phyloP scores from a whole-genome alignment of 164 flowering plant genomes.

The Vitis rupestris region DNA sequence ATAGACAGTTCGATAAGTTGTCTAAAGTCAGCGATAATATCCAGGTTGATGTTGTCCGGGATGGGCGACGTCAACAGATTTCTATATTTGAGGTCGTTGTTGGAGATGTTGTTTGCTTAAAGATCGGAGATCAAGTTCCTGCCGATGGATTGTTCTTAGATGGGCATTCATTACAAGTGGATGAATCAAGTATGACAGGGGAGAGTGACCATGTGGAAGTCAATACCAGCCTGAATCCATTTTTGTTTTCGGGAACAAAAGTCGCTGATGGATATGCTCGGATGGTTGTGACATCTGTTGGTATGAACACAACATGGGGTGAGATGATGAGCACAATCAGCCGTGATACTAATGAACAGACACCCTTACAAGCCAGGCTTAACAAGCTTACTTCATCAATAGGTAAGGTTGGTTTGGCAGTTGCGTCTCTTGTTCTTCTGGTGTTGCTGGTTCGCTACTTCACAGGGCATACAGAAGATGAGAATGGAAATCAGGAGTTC shows the following conservation, averaged over 20 bases:
- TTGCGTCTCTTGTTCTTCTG: constrained; percentile 40
- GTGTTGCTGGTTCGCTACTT: constrained; percentile 34
- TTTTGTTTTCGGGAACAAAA: constrained; percentile 30
- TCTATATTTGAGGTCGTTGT: constrained; percentile 41
- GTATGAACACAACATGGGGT: constrained; percentile 41
- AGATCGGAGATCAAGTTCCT: constrained; percentile 49
- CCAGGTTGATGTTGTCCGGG: constrained; percentile 31
- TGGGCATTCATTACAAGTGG: constrained; percentile 8
- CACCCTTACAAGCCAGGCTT: constrained; percentile 60
- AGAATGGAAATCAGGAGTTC: constrained; percentile 43
- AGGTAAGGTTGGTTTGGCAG: constrained; percentile 50
- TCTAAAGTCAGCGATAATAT: constrained; percentile 35
- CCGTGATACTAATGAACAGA: constrained; percentile 37
- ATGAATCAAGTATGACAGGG: constrained; percentile 34
- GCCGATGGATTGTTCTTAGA: constrained; percentile 43
- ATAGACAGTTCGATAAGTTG: constrained; percentile 36
- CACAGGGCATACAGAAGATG: constrained; percentile 34
- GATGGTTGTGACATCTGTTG: constrained; percentile 56
- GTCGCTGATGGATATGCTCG: constrained; percentile 43
- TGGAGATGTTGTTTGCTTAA: constrained; percentile 42
- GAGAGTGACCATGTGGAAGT: constrained; percentile 36
- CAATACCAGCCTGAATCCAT: constrained; percentile 15
- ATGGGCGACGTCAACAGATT: constrained; percentile 24
- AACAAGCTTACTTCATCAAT: constrained; percentile 52
- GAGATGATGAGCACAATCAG: constrained; percentile 61